phyloP scores from a whole-genome alignment of 176 grass and related monocot genomes.

The Oryza glaberrima region DNA sequence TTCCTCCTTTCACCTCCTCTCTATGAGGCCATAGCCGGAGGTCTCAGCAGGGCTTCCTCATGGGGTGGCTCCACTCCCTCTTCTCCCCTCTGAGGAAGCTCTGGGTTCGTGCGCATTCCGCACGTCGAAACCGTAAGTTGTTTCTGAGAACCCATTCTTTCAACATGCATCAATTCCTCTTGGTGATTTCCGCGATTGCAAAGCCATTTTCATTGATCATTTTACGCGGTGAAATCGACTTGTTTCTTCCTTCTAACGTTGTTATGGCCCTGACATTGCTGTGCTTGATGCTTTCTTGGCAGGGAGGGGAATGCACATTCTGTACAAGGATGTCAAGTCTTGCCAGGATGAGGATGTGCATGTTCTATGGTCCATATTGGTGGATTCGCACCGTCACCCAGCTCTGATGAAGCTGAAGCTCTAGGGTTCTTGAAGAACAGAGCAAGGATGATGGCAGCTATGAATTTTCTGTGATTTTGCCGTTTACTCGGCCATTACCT shows the following conservation, averaged over 20 bases:
- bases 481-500: slow-evolving; percentile 19
- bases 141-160: neutral
- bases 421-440: neutral
- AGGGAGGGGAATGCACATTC: slow-evolving; percentile 79
- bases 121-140: slow-evolving; percentile 57
- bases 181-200: neutral
- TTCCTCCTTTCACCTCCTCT: slow-evolving; percentile 21
- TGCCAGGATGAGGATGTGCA: slow-evolving; percentile 81
- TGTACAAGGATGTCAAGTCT: slow-evolving; percentile 78
- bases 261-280: slow-evolving; percentile 29
- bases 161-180: neutral
- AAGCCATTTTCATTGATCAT: neutral
- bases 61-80: slow-evolving; percentile 83
- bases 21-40: slow-evolving; percentile 27
- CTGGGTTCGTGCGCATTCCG: slow-evolving; percentile 59
- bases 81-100: slow-evolving; percentile 74
- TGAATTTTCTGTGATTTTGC: neutral
- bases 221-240: neutral
- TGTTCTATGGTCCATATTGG: slow-evolving; percentile 80
- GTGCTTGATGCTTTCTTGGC: slow-evolving; percentile 7
- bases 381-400: slow-evolving; percentile 64
- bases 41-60: slow-evolving; percentile 41
- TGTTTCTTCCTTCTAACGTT: slow-evolving; percentile 15
- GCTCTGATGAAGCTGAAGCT: slow-evolving; percentile 51
- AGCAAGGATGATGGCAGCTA: neutral